A percentile compares a stretch with the other conserved stretches of the same genome.
Conservation (phyloP, 768 basidiomycete genomes). For the Thelephora aurantiotincta region DNA sequence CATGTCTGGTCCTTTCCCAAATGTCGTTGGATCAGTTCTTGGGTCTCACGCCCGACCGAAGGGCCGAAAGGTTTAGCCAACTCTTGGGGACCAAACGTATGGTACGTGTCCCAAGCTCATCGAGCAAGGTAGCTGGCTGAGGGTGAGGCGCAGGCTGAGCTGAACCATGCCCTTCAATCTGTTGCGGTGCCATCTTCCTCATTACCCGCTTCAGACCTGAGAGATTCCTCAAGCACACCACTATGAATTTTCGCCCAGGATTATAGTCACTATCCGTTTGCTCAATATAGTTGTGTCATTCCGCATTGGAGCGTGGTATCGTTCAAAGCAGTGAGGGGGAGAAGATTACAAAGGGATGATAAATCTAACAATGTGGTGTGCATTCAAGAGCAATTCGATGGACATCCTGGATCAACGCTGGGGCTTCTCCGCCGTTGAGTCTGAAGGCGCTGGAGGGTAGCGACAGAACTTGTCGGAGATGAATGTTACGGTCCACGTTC, state of each 20-base stretch:
- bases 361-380: too few species aligned
- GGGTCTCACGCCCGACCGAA: constrained; percentile 29
- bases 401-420: too few species aligned
- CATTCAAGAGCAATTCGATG: too few species aligned
- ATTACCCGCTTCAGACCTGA: background rate
- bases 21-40: constrained; percentile 41
- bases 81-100: constrained; percentile 37
- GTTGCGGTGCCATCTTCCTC: background rate
- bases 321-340: too few species aligned
- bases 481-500: constrained; percentile 86
- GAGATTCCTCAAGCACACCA: constrained; percentile 5
- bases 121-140: too few species aligned
- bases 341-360: too few species aligned
- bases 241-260: background rate
- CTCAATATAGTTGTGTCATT: too few species aligned
- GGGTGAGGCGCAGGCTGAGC: too few species aligned
- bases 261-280: too few species aligned
- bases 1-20: constrained; percentile 47
- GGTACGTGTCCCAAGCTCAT: constrained; percentile 23
- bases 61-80: constrained; percentile 29
- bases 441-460: constrained; percentile 66
- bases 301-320: too few species aligned
- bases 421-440: constrained; percentile 22
- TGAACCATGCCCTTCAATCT: too few species aligned
- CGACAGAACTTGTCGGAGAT: constrained; percentile 84